Evolutionary conservation across 2,329 filamentous ascomycete genomes (phyloP), one percentile per base, ranked within the genome.

Genomic region (Botrytis pseudocinerea): DNA sequence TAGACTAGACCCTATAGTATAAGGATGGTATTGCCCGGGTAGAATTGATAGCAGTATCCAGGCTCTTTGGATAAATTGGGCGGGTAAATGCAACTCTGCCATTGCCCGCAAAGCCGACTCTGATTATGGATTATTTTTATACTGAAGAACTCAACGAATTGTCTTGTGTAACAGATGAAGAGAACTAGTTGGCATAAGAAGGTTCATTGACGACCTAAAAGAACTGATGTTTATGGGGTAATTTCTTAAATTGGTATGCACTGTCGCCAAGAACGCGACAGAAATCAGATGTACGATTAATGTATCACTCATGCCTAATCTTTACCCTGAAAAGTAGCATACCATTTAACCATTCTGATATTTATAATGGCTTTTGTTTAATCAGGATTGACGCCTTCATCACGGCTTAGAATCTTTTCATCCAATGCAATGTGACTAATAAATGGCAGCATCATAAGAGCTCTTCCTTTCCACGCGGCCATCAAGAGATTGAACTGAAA

Each of bases 61-160:
- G 25, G 25, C 48, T 68, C 46, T 40, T 40, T 68, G 64, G 64
- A 68, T 68, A 68, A 68, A 57, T 68, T 40, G 9, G 35, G 64
- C 48, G 64, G 64, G n/a, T 57, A 68, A 57, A 68, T 54, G 32
- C 25, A 28, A 63, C 38, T 63, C 38, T 62, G 7, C 25, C 12
- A 25, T 51, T 32, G 46, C n/a, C 64, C 64, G 64, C 25, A 68
- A 54, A 38, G 35, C 64, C 64, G 64, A 54, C n/a, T 66, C 22
- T 40, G 22, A 38, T 40, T 28, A 16, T 20, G 64, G 32, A 22
- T 5, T 5, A 54, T 40, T 54, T 22, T 14, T 1, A 54, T 35
- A 28, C 16, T 22, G 10, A 54, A 28, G 6, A 10, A 28, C 20
- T 42, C 10, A 10, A 28, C 3, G 32, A 2, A 25, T 22, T 54